Percentiles rank a stretch among this genome's conserved stretches.
Evolutionary conservation across 768 basidiomycete species (phyloP).

Genomic region (Pleurotus djamor): DNA sequence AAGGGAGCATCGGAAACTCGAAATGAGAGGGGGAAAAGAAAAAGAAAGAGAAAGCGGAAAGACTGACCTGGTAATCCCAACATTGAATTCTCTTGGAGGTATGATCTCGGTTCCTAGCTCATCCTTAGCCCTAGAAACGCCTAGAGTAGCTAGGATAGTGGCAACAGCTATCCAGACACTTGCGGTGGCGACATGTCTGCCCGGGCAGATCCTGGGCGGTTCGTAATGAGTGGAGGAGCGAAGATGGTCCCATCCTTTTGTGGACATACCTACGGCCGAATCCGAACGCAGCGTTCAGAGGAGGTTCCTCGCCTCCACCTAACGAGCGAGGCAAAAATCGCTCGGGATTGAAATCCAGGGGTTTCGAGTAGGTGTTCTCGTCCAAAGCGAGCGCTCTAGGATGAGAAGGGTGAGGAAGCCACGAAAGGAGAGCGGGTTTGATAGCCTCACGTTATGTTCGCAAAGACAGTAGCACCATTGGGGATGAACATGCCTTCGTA

Average conservation of each 20-base stretch:
- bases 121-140: constrained; percentile 38
- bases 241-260: neutral
- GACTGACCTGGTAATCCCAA: constrained; percentile 45
- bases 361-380: constrained; percentile 15
- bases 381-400: neutral
- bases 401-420: neutral
- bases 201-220: constrained; percentile 45
- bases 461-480: constrained; percentile 28
- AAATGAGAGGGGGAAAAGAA: neutral
- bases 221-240: neutral
- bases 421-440: neutral
- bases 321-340: neutral
- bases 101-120: constrained; percentile 36
- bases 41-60: neutral
- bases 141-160: constrained; percentile 39
- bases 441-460: constrained; percentile 27
- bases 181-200: constrained; percentile 47
- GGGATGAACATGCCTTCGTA: constrained; percentile 32
- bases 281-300: neutral
- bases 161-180: constrained; percentile 44
- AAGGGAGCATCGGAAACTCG: neutral
- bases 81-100: constrained; percentile 31
- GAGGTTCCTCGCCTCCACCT: neutral
- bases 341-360: neutral
- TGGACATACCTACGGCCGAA: constrained; percentile 6